A percentile compares a stretch with the other conserved stretches of the same genome.
Conservation (phyloP, 371 early-diverging fungal genomes). For the Syncephalastrum racemosum region DNA sequence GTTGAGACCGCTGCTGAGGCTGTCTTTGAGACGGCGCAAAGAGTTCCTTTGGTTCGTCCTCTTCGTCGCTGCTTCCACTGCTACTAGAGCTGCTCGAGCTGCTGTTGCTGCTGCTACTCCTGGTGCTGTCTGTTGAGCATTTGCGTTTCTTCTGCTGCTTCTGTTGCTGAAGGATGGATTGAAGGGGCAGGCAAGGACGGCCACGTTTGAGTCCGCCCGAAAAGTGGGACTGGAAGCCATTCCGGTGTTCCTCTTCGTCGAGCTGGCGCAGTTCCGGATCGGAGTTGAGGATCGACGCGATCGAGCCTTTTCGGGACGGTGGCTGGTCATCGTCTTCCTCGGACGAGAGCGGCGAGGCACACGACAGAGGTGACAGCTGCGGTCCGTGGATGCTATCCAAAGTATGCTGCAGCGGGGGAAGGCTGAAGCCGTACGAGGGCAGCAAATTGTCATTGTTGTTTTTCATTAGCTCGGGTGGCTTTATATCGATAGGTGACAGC, state of each 20-base stretch:
- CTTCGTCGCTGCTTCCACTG: conserved; percentile 1
- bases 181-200: not conserved
- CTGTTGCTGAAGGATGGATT: not conserved
- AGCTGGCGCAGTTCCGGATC: conserved; percentile 25
- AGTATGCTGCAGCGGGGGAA: conserved; percentile 34
- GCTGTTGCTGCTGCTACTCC: not conserved
- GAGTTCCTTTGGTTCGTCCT: not conserved
- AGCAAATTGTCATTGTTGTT: not conserved
- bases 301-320: conserved; percentile 31
- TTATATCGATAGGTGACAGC: conserved; percentile 1
- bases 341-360: conserved; percentile 6
- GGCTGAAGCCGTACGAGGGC: conserved; percentile 13
- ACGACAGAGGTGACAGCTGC: conserved; percentile 24
- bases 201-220: no score
- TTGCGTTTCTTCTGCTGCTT: conserved; percentile 14
- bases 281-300: conserved; percentile 45
- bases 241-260: conserved; percentile 19
- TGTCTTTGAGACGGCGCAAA: not conserved
- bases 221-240: conserved; percentile 14
- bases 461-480: conserved; percentile 1
- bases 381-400: conserved; percentile 22
- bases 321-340: conserved; percentile 7
- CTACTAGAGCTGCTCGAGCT: not conserved
- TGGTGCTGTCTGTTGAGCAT: conserved; percentile 2
- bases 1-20: not conserved